Evolutionary conservation across 176 grass and related monocot genomes (phyloP).

Genomic region (Lolium multiflorum): DNA sequence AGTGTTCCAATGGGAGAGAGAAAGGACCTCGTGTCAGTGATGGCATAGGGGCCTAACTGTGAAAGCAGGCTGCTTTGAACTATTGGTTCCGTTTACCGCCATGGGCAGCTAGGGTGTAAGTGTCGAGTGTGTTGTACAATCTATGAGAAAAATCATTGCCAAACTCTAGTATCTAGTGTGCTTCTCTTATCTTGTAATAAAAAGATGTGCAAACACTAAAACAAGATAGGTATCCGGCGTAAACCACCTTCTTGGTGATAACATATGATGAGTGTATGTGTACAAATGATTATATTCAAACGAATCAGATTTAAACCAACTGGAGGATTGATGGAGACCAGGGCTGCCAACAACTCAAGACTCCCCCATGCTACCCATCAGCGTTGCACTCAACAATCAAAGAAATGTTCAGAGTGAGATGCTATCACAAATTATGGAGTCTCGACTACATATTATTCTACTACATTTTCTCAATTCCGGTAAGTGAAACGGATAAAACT

Average conservation of each 20-base stretch:
- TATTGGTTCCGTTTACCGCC: neutral
- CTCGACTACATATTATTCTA: neutral
- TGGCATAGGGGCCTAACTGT: neutral
- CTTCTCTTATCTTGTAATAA: too few species aligned
- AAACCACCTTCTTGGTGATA: neutral
- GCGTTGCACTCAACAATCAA: neutral
- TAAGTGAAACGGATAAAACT: neutral
- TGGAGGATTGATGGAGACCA: neutral
- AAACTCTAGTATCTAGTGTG: neutral
- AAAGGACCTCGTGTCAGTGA: neutral
- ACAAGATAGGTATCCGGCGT: neutral
- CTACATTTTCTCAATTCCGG: neutral
- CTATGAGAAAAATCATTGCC: neutral
- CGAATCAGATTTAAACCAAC: slow-evolving; percentile 13
- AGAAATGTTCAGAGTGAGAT: neutral
- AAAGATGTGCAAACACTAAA: neutral
- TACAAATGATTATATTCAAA: neutral
- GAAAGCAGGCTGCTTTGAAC: neutral
- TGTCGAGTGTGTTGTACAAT: neutral
- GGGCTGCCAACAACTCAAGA: slow-evolving; percentile 1
- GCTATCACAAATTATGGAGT: neutral
- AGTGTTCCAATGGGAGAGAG: neutral
- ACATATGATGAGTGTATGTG: neutral
- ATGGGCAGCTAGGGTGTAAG: neutral
- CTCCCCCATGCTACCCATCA: neutral